phyloP scores from a whole-genome alignment of 2,329 filamentous ascomycete genomes.

The Emmonsiellopsis sp. region DNA sequence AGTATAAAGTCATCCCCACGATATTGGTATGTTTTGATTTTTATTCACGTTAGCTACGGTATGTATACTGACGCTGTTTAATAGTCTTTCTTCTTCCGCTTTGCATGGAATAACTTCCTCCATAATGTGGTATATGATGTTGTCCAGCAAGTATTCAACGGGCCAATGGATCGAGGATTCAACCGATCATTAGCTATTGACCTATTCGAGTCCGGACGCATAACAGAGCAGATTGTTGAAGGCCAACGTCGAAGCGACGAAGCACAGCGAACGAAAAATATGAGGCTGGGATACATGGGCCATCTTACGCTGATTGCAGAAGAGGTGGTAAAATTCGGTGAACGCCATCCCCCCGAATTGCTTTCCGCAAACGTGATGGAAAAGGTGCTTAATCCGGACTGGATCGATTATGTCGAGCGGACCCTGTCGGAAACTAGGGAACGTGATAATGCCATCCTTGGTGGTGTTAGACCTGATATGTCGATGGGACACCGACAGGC shows the following conservation, averaged over 20 bases:
- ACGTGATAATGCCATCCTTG: constrained; percentile 94
- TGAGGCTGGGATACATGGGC: constrained; percentile 96
- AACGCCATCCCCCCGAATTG: constrained; percentile 80
- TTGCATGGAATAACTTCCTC: constrained; percentile 98
- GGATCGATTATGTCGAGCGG: constrained; percentile 92
- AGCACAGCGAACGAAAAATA: constrained; percentile 72
- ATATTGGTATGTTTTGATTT: constrained; percentile 63
- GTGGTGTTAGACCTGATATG: constrained; percentile 86
- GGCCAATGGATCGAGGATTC: constrained; percentile 90
- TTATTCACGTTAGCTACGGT: constrained; percentile 5
- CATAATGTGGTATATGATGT: constrained; percentile 99
- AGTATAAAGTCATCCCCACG: constrained; percentile 86
- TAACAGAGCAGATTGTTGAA: constrained; percentile 85
- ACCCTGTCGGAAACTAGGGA: constrained; percentile 88
- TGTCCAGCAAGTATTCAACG: constrained; percentile 97
- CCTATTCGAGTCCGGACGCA: constrained; percentile 79
- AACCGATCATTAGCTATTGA: constrained; percentile 85
- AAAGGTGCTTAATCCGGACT: constrained; percentile 78
- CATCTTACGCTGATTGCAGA: constrained; percentile 95
- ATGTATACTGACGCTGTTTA: constrained; percentile 4
- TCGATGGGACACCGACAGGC: constrained; percentile 69
- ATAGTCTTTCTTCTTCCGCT: constrained; percentile 94
- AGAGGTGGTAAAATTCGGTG: constrained; percentile 97
- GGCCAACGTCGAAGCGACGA: constrained; percentile 82
- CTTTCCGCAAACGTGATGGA: constrained; percentile 77